A percentile compares a stretch with the other conserved stretches of the same genome.
These are phyloP conservation scores for Melanopsichium pennsylvanicum DNA, from an alignment of 1,284 basidiomycete genomes.

Conservation along the genomic window DNA sequence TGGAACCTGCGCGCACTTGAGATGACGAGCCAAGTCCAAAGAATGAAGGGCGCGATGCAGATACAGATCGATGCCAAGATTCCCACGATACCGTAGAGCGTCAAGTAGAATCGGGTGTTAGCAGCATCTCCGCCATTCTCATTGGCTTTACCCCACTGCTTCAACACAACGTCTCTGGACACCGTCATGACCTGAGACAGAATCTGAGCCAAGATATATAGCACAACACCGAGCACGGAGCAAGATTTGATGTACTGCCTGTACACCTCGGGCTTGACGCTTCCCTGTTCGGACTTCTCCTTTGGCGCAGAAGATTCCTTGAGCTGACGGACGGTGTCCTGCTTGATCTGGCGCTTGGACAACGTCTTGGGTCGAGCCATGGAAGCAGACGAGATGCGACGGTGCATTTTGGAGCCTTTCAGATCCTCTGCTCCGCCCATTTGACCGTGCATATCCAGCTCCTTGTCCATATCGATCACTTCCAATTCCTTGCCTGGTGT, in stretches of 20 bases:
- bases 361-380: constrained; percentile 55
- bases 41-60: constrained; percentile 61
- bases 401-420: constrained; percentile 48
- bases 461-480: constrained; percentile 45
- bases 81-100: constrained; percentile 59
- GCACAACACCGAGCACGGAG: constrained; percentile 44
- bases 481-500: constrained; percentile 33
- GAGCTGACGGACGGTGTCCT: constrained; percentile 59
- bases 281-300: constrained; percentile 58
- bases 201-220: constrained; percentile 56
- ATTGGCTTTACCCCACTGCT: constrained; percentile 63
- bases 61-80: constrained; percentile 52
- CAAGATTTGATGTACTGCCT: constrained; percentile 58
- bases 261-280: constrained; percentile 61
- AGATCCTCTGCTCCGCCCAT: constrained; percentile 45
- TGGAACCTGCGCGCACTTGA: constrained; percentile 58
- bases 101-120: constrained; percentile 56
- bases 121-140: constrained; percentile 28
- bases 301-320: constrained; percentile 57
- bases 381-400: constrained; percentile 49
- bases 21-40: constrained; percentile 61
- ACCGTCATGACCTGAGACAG: constrained; percentile 58
- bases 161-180: constrained; percentile 61
- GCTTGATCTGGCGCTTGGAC: constrained; percentile 53
- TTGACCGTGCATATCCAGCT: constrained; percentile 39